These are phyloP conservation scores for Dictyostelium firmibasis DNA, from an alignment of 78 protist species.

Conservation along the genomic window DNA sequence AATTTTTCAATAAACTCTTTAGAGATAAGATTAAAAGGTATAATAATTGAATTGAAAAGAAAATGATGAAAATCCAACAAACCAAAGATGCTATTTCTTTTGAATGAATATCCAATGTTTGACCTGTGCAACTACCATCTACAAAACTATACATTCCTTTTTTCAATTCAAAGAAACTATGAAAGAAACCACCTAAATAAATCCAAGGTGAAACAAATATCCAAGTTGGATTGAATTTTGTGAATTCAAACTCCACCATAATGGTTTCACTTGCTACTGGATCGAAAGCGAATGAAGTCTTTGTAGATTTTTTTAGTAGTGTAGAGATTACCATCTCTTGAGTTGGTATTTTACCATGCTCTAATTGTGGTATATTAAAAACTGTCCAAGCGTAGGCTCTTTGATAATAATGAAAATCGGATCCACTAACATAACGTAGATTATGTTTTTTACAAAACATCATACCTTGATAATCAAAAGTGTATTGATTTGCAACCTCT, in stretches of 20 bases:
- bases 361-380: neutral
- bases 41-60: neutral
- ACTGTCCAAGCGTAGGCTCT: constrained; percentile 17
- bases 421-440: constrained; percentile 13
- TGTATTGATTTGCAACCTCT: constrained; percentile 25
- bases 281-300: constrained; percentile 11
- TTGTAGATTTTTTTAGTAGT: neutral
- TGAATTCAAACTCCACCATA: neutral
- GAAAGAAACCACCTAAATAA: constrained; percentile 36
- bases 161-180: constrained; percentile 2
- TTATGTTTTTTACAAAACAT: neutral
- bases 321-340: neutral
- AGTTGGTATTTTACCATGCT: neutral
- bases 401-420: constrained; percentile 26
- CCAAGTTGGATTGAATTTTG: constrained; percentile 3
- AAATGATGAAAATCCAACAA: constrained; percentile 19
- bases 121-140: constrained; percentile 30
- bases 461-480: constrained; percentile 18
- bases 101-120: neutral
- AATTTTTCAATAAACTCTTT: neutral
- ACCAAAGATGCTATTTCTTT: neutral
- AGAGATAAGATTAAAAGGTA: neutral
- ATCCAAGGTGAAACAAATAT: constrained; percentile 25
- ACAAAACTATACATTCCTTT: constrained; percentile 62
- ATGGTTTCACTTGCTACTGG: neutral